phyloP scores from a whole-genome alignment of 2,329 filamentous ascomycete genomes.

The Eutypella sp. region DNA sequence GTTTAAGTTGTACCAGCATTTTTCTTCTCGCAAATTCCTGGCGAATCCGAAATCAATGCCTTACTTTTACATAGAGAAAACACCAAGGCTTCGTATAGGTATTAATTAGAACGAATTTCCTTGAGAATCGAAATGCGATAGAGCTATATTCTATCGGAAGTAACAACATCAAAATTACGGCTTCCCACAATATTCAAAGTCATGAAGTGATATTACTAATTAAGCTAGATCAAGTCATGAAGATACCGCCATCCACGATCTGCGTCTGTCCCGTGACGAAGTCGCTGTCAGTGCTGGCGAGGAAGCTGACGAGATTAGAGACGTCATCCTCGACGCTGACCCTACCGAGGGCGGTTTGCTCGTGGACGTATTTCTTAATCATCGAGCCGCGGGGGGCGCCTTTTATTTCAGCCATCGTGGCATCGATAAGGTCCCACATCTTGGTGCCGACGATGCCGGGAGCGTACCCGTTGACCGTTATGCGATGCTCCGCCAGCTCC shows the following conservation, averaged over 20 bases:
- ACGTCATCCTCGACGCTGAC: conserved; percentile 60
- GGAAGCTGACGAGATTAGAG: conserved; percentile 55
- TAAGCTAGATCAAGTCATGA: conserved; percentile 32
- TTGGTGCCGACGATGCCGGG: conserved; percentile 62
- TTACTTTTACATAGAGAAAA: too few relatives aligned
- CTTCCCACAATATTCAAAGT: too few relatives aligned
- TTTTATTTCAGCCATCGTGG: conserved; percentile 47
- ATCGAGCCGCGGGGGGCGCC: conserved; percentile 48
- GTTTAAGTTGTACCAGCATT: too few relatives aligned
- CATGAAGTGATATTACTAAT: neutral
- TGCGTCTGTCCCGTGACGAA: conserved; percentile 64
- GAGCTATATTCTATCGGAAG: too few relatives aligned
- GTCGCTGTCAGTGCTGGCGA: conserved; percentile 54
- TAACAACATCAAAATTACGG: too few relatives aligned
- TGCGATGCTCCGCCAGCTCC: conserved; percentile 58
- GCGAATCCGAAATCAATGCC: too few relatives aligned
- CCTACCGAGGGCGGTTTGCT: conserved; percentile 52
- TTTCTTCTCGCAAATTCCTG: too few relatives aligned
- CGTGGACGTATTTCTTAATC: conserved; percentile 48
- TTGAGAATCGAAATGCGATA: too few relatives aligned
- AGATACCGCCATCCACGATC: conserved; percentile 56
- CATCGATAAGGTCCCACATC: conserved; percentile 67
- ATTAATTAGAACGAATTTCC: too few relatives aligned
- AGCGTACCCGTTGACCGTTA: conserved; percentile 63
- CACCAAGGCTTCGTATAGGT: too few relatives aligned